phyloP scores from a whole-genome alignment of 2,329 filamentous ascomycete species.

The Aureobasidium sp. region DNA sequence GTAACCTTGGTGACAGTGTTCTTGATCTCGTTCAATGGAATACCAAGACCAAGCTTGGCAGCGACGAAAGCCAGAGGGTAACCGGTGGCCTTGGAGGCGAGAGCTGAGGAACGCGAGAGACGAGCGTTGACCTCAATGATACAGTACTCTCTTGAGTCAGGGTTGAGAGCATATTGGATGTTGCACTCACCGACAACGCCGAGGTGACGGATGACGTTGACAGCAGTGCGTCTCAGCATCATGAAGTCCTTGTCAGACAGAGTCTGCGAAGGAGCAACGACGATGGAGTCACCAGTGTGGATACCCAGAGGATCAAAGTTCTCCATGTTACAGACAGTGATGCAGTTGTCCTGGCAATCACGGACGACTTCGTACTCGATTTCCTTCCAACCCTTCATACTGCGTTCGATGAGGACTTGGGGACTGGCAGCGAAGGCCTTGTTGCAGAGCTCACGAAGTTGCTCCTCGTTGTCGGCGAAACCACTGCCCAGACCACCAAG shows the following conservation, averaged over 20 bases:
- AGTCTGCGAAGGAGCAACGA: conserved; percentile 94
- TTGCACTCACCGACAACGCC: conserved; percentile 98
- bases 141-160: conserved; percentile 91
- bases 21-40: conserved; percentile 90
- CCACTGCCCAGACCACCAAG: conserved; percentile 91
- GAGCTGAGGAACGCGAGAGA: conserved; percentile 85
- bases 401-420: conserved; percentile 91
- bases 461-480: conserved; percentile 78
- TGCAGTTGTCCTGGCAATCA: conserved; percentile 93
- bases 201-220: conserved; percentile 93
- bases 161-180: conserved; percentile 96
- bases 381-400: conserved; percentile 99
- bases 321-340: conserved; percentile 99
- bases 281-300: conserved; percentile 95
- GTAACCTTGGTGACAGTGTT: conserved; percentile 95
- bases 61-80: conserved; percentile 95
- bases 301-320: conserved; percentile 98
- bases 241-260: conserved; percentile 97
- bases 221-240: conserved; percentile 93
- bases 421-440: conserved; percentile 93
- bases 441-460: conserved; percentile 80
- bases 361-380: conserved; percentile 98
- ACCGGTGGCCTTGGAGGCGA: conserved; percentile 94
- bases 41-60: conserved; percentile 89
- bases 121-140: conserved; percentile 99